These are phyloP conservation scores for Leersia perrieri DNA, from an alignment of 176 grass and related monocot species.

Conservation along the genomic window DNA sequence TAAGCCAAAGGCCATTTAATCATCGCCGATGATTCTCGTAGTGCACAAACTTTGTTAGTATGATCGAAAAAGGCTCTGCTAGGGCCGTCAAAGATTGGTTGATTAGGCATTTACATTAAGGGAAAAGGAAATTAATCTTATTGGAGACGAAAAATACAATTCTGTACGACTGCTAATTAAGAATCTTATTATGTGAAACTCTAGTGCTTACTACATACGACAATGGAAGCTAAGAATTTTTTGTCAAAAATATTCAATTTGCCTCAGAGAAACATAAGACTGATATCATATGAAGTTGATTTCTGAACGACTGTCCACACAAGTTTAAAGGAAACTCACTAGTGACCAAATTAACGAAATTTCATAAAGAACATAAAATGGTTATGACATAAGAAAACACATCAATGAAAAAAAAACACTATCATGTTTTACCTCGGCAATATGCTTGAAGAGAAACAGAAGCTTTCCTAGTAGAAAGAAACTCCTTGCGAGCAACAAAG, in stretches of 20 bases:
- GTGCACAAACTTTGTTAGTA: neutral
- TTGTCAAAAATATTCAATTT: neutral
- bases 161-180: neutral
- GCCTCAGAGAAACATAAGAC: neutral
- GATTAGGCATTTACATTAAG: neutral
- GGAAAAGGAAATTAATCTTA: neutral
- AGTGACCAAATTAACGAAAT: neutral
- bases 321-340: neutral
- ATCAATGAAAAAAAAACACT: neutral
- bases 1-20: neutral
- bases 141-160: neutral
- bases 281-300: neutral
- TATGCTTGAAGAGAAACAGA: slow-evolving; percentile 68
- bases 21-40: neutral
- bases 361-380: neutral
- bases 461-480: slow-evolving; percentile 51
- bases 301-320: neutral
- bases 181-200: neutral
- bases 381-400: neutral
- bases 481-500: slow-evolving; percentile 55
- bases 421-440: slow-evolving; percentile 50
- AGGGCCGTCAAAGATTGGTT: neutral
- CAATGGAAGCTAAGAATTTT: neutral
- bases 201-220: neutral
- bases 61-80: neutral